phyloP scores from a whole-genome alignment of 2,329 filamentous ascomycete species.

The Triangularia setosa region DNA sequence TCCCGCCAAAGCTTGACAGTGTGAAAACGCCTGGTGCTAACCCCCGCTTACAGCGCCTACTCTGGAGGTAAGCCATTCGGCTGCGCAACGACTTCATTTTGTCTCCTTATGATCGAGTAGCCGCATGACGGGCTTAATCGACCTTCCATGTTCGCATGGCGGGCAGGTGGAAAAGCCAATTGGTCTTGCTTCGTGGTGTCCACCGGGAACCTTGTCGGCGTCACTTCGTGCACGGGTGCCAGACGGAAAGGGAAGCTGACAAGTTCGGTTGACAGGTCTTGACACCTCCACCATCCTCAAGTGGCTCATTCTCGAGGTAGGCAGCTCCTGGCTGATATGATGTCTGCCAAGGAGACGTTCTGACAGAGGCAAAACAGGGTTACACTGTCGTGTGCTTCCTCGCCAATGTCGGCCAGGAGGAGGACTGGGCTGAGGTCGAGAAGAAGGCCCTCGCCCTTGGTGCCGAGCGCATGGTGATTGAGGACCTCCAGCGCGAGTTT shows the following conservation, averaged over 20 bases:
- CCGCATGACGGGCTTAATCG: not conserved
- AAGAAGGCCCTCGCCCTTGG: conserved; percentile 60
- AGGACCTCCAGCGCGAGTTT: conserved; percentile 69
- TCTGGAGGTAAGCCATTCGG: conserved; percentile 26
- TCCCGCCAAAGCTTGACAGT: conserved; percentile 8
- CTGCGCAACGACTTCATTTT: not conserved
- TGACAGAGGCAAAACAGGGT: conserved; percentile 32
- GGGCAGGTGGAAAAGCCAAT: not conserved
- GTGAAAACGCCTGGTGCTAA: not conserved
- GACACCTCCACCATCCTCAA: conserved; percentile 41
- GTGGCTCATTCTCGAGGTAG: conserved; percentile 36
- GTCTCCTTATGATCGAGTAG: not conserved
- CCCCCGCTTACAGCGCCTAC: conserved; percentile 24
- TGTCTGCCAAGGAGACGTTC: not conserved
- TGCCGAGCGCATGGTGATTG: conserved; percentile 59
- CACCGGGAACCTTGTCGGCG: conserved; percentile 1
- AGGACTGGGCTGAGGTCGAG: conserved; percentile 70
- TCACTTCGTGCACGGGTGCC: not conserved
- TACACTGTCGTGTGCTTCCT: conserved; percentile 61
- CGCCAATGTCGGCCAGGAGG: conserved; percentile 71
- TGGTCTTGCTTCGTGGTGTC: not conserved
- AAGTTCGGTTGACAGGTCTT: conserved; percentile 30
- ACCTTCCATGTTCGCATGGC: not conserved
- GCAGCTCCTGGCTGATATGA: not conserved
- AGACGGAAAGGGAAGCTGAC: conserved; percentile 9